Conservation (phyloP, 306 rosid genomes). For the Cucurbita ficifolia region DNA sequence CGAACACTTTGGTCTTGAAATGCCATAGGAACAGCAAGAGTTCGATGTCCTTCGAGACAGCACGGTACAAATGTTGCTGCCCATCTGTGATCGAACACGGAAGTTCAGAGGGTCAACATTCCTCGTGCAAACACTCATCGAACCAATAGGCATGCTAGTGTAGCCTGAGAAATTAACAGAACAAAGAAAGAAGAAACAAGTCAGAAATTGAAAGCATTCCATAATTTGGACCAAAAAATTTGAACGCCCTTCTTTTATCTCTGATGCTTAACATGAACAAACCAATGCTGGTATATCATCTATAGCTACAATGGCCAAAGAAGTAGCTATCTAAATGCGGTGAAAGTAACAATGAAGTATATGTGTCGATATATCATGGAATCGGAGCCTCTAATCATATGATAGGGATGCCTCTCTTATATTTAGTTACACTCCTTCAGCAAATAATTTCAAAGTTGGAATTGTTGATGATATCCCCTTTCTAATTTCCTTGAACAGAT, state of each 20-base stretch:
- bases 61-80: conserved; percentile 44
- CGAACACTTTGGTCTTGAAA: conserved; percentile 23
- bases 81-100: conserved; percentile 30
- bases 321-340: neutral
- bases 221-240: neutral
- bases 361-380: neutral
- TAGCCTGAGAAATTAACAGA: conserved; percentile 39
- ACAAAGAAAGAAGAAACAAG: neutral
- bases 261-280: neutral
- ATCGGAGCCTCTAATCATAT: neutral
- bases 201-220: neutral
- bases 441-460: neutral
- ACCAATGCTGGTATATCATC: neutral
- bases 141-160: conserved; percentile 35
- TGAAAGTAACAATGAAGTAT: neutral
- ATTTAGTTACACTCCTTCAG: neutral
- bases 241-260: too few relatives aligned
- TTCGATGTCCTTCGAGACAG: conserved; percentile 29
- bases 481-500: neutral
- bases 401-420: neutral
- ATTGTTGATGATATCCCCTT: neutral
- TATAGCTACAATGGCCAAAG: neutral
- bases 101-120: conserved; percentile 35
- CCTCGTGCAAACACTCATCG: conserved; percentile 27
- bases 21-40: conserved; percentile 25